Base-by-base conservation (phyloP, 1,284 basidiomycete species). In the Microstroma glucosiphilum region DNA sequence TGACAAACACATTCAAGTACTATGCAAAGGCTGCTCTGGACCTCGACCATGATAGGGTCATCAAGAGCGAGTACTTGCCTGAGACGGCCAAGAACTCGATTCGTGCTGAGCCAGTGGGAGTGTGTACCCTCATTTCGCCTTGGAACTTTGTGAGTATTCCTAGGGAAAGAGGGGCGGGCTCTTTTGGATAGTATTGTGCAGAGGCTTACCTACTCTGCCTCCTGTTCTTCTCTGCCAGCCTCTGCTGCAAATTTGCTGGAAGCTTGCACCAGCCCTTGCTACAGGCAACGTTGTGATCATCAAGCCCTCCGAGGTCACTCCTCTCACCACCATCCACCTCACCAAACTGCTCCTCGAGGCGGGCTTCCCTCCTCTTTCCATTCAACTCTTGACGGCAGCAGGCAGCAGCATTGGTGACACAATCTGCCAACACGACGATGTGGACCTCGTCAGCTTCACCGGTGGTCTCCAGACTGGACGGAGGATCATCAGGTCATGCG, bases 231-330 rank as follows among this genome's bases (percentile, higher is more conserved):
- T 3, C 43, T 37, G 30, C 30, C 30, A 37, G 30, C 76, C 76
- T 0, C 63, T 78, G 48, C 65, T 78, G 37, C 77, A 79, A 54
- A 69, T 79, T 51, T 79, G 76, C 67, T 79, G 77, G 77, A 71
- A 79, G 63, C 69, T 79, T 12, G 77, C 76, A 1, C 77, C 77
- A 1, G 77, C 77, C 19, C 68, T 79, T 13, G 77, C 70, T 0
- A 70, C 77, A 6, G 77, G 77, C 41, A 79, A 79, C 53, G 69
- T 66, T 12, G 69, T 73, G 26, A 77, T 79, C 59, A 71, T 79
- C 67, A 79, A 79, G 65, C 77, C 77, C 3, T 76, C 74, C n/a
- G 77, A 79, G 57, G 76, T 79, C 48, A 78, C 77, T 1, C 77
- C 77, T 0, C 70, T 79, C 6, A 77, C 77, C 17, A 75, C 75